These are phyloP conservation scores for Globisporangium camurandrum DNA, from an alignment of 352 stramenopile species.

Conservation along the genomic window DNA sequence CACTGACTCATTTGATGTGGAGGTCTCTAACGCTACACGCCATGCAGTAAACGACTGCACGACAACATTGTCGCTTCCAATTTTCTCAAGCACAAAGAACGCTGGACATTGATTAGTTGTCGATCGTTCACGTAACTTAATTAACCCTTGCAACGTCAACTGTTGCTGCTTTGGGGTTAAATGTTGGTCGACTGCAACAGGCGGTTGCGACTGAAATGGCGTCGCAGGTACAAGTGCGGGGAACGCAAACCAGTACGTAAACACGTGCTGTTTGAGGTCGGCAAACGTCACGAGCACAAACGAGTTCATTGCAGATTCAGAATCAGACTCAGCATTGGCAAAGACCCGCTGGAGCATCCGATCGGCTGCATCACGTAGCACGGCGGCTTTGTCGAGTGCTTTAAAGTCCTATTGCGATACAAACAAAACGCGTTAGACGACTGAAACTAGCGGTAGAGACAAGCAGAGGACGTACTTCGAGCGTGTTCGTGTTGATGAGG, in stretches of 20 bases:
- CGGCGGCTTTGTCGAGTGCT: slow-evolving; percentile 64
- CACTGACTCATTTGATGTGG: too few relatives aligned
- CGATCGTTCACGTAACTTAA: slow-evolving; percentile 26
- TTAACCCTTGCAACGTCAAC: slow-evolving; percentile 26
- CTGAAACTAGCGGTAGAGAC: too few relatives aligned
- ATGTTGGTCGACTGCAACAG: slow-evolving; percentile 19
- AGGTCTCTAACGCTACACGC: too few relatives aligned
- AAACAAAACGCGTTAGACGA: too few relatives aligned
- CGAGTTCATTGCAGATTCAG: slow-evolving; percentile 61
- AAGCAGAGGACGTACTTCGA: slow-evolving; percentile 42
- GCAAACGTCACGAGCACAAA: slow-evolving; percentile 90
- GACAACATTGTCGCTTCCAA: slow-evolving; percentile 16
- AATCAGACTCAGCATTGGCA: slow-evolving; percentile 5
- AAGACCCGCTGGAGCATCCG: slow-evolving; percentile 32
- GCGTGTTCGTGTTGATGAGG: slow-evolving; percentile 82
- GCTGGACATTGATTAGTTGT: slow-evolving; percentile 28
- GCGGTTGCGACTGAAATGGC: slow-evolving; percentile 25
- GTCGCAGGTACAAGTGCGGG: slow-evolving; percentile 53
- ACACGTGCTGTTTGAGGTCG: slow-evolving; percentile 91
- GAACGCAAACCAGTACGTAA: slow-evolving; percentile 93
- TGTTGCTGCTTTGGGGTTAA: slow-evolving; percentile 35
- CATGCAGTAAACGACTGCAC: slow-evolving; percentile 28
- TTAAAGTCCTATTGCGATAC: slow-evolving; percentile 79
- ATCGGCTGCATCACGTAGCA: slow-evolving; percentile 42
- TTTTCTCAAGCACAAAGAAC: slow-evolving; percentile 67